Evolutionary conservation across 768 basidiomycete species (phyloP).

Genomic region (Boletus pseudo-olivaceus): DNA sequence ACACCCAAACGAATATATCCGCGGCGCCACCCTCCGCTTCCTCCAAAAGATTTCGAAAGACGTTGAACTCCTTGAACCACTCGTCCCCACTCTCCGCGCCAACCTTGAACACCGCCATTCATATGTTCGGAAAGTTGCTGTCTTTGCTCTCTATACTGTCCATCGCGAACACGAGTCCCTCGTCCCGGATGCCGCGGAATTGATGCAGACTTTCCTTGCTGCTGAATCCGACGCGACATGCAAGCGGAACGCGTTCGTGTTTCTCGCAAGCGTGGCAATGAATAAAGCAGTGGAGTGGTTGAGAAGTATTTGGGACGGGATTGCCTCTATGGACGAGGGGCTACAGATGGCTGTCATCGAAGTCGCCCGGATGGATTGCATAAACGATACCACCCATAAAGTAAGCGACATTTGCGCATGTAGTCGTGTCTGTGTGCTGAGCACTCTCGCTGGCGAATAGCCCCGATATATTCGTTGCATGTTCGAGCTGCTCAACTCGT

Average conservation of each 20-base stretch:
- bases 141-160: slow-evolving; percentile 93
- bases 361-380: slow-evolving; percentile 86
- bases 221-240: slow-evolving; percentile 96
- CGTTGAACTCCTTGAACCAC: slow-evolving; percentile 89
- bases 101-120: slow-evolving; percentile 97
- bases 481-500: slow-evolving; percentile 85
- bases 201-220: slow-evolving; percentile 92
- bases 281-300: slow-evolving; percentile 91
- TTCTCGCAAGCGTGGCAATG: slow-evolving; percentile 83
- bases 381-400: slow-evolving; percentile 75
- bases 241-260: slow-evolving; percentile 96
- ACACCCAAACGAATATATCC: slow-evolving; percentile 99
- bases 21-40: slow-evolving; percentile 95
- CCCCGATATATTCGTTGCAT: slow-evolving; percentile 92
- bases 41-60: slow-evolving; percentile 95
- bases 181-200: slow-evolving; percentile 93
- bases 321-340: slow-evolving; percentile 80
- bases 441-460: slow-evolving; percentile 36
- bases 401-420: slow-evolving; percentile 42
- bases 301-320: slow-evolving; percentile 77
- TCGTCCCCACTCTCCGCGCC: slow-evolving; percentile 88
- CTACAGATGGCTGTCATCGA: slow-evolving; percentile 97
- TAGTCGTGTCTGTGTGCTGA: slow-evolving; percentile 4
- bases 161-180: slow-evolving; percentile 93
- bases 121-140: slow-evolving; percentile 97